phyloP scores from a whole-genome alignment of 106 monocot genomes.

The Alisma plantagoaquatica region DNA sequence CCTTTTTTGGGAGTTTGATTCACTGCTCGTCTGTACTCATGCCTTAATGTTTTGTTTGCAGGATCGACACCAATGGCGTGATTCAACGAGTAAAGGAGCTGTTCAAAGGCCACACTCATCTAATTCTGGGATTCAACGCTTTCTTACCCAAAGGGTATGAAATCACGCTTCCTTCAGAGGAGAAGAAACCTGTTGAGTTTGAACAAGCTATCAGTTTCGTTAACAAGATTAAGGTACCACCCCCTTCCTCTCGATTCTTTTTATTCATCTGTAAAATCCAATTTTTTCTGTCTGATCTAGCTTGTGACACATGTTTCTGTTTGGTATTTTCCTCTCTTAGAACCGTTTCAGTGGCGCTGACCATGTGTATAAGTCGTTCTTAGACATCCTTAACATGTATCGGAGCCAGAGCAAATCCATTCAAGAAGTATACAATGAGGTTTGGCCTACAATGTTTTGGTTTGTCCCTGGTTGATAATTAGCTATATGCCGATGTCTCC shows the following conservation, averaged over 20 bases:
- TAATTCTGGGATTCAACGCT: constrained; percentile 75
- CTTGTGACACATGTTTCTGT: not conserved
- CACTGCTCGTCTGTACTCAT: not conserved
- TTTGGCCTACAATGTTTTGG: not conserved
- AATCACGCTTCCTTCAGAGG: constrained; percentile 47
- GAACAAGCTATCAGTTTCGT: constrained; percentile 60
- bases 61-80: constrained; percentile 65
- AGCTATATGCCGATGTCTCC: not conserved
- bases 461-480: not conserved
- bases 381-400: constrained; percentile 97
- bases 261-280: not conserved
- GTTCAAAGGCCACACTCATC: constrained; percentile 54
- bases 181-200: constrained; percentile 60
- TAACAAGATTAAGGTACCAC: constrained; percentile 66
- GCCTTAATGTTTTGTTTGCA: constrained; percentile 1
- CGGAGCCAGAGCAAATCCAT: constrained; percentile 81
- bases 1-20: not conserved
- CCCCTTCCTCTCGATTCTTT: no score
- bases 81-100: constrained; percentile 66
- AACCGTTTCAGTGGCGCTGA: constrained; percentile 84
- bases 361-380: constrained; percentile 85
- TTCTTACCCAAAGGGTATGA: constrained; percentile 73
- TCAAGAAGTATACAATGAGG: constrained; percentile 88
- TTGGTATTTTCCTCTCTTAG: constrained; percentile 15
- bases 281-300: not conserved